Conservation (phyloP, 495 filamentous ascomycete genomes). For the Aspergillus diversus region DNA sequence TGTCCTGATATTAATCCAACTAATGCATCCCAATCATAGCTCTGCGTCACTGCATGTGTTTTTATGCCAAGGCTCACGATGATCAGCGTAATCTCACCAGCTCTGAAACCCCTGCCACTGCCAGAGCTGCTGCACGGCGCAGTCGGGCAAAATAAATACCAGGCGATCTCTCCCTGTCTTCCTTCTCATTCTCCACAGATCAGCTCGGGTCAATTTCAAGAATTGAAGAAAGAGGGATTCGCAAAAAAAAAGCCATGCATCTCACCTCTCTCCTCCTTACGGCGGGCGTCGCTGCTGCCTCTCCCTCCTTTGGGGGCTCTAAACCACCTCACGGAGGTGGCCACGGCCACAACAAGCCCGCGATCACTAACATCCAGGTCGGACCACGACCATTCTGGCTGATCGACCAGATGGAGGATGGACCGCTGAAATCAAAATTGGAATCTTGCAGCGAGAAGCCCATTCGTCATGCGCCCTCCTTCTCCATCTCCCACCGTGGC, state of each 20-base stretch:
- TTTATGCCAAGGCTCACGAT: conserved; percentile 4
- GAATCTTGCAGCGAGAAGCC: conserved; percentile 54
- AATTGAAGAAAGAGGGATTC: background rate
- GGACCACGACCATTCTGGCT: conserved; percentile 63
- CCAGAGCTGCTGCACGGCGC: background rate
- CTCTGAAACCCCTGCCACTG: background rate
- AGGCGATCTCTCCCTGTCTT: background rate
- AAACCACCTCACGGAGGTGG: conserved; percentile 11
- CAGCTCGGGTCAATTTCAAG: background rate
- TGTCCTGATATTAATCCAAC: background rate
- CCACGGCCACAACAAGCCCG: background rate
- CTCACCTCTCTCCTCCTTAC: conserved; percentile 19
- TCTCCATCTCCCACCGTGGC: conserved; percentile 62
- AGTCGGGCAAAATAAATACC: background rate
- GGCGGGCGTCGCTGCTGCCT: conserved; percentile 22
- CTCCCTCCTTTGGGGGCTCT: conserved; percentile 10
- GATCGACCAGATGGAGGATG: conserved; percentile 60
- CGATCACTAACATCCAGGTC: conserved; percentile 44
- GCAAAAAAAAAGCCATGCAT: conserved; percentile 16
- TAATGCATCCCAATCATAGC: conserved; percentile 20
- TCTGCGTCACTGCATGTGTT: conserved; percentile 17
- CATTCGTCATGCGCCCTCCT: conserved; percentile 42
- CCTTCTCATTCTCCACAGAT: background rate
- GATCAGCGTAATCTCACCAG: conserved; percentile 6
- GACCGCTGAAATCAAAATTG: conserved; percentile 58